These are phyloP conservation scores for Alloascoidea africana DNA, from an alignment of 805 yeast species.

Conservation along the genomic window DNA sequence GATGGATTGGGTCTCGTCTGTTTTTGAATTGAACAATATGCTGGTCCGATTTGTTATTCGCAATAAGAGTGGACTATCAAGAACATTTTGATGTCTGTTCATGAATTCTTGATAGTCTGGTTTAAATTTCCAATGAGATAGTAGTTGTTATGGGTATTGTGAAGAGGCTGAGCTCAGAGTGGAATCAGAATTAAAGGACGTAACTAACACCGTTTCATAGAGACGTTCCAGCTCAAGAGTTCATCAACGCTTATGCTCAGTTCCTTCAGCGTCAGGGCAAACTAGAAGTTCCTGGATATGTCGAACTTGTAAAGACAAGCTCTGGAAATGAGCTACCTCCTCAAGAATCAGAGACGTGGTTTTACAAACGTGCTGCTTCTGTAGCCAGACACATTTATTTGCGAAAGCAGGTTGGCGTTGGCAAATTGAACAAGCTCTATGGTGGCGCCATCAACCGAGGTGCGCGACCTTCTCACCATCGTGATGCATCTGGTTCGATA, in stretches of 20 bases:
- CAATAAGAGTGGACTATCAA: too few relatives aligned
- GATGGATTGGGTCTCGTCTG: too few relatives aligned
- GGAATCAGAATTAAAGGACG: too few relatives aligned
- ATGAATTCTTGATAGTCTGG: too few relatives aligned
- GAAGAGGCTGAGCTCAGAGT: too few relatives aligned
- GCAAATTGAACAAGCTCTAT: constrained; percentile 97
- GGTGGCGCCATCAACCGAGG: constrained; percentile 99
- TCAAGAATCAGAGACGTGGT: constrained; percentile 99
- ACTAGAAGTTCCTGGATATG: constrained; percentile 99
- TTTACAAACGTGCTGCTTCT: constrained; percentile 99
- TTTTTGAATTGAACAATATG: too few relatives aligned
- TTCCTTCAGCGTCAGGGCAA: constrained; percentile 99
- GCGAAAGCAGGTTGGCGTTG: constrained; percentile 99
- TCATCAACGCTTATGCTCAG: constrained; percentile 98
- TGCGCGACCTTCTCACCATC: constrained; percentile 95
- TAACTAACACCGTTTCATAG: too few relatives aligned
- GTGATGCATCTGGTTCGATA: constrained; percentile 97
- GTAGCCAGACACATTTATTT: constrained; percentile 99
- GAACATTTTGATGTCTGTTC: too few relatives aligned
- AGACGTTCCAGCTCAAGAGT: constrained; percentile 99
- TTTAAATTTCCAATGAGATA: too few relatives aligned
- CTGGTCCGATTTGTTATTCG: too few relatives aligned
- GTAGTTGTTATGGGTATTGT: too few relatives aligned
- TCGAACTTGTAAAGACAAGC: constrained; percentile 98
- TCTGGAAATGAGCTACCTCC: constrained; percentile 99